Percentiles rank a stretch among this genome's conserved stretches.
These are phyloP conservation scores for Nowakowskiella sp. DNA, from an alignment of 192 early-diverging fungal species.

Conservation along the genomic window DNA sequence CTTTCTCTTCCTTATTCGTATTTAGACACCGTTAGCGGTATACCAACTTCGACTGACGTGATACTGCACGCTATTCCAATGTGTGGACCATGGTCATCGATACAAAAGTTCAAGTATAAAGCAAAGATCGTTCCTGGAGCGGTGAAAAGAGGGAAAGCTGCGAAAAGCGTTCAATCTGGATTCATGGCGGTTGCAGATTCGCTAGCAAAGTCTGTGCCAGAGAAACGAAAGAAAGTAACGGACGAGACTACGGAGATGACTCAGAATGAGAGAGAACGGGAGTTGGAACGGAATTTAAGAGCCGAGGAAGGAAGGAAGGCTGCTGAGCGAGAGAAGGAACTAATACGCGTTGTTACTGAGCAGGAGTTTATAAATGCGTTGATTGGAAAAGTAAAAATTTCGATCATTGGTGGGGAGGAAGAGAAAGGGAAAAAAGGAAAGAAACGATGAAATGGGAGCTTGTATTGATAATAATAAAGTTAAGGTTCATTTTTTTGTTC, in stretches of 20 bases:
- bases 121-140: constrained; percentile 87
- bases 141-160: constrained; percentile 84
- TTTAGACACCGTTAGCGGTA: constrained; percentile 73
- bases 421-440: constrained; percentile 15
- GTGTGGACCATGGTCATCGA: constrained; percentile 80
- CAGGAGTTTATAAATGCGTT: constrained; percentile 71
- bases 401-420: constrained; percentile 1
- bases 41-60: constrained; percentile 71
- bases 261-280: constrained; percentile 13
- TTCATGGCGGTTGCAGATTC: constrained; percentile 27
- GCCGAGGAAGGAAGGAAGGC: neutral
- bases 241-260: neutral
- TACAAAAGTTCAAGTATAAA: constrained; percentile 89
- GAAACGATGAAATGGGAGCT: constrained; percentile 7
- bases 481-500: neutral
- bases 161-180: constrained; percentile 44
- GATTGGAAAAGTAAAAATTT: constrained; percentile 76
- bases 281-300: constrained; percentile 16
- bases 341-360: constrained; percentile 80
- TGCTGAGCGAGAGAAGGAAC: constrained; percentile 63
- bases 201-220: constrained; percentile 9
- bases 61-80: constrained; percentile 82
- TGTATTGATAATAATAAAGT: neutral
- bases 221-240: constrained; percentile 7
- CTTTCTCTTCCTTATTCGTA: constrained; percentile 1